Conservation (phyloP, 2,329 filamentous ascomycete genomes). For the Plectosphaerella sp. region DNA sequence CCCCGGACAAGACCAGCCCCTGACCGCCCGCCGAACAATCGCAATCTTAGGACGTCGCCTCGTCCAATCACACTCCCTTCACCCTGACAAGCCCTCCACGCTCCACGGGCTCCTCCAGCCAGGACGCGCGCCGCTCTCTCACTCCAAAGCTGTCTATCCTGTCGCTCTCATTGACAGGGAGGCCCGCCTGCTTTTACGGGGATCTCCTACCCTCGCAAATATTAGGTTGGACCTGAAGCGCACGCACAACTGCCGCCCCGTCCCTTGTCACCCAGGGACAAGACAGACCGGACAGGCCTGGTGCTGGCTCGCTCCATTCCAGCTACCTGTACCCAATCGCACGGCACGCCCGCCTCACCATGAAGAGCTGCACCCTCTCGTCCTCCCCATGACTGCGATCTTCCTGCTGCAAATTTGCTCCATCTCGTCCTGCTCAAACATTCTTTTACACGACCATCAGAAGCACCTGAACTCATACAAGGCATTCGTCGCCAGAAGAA, state of each 20-base stretch:
- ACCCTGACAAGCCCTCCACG: slow-evolving; percentile 9
- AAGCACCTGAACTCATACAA: slow-evolving; percentile 35
- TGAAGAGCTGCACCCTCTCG: slow-evolving; percentile 12
- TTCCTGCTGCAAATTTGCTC: slow-evolving; percentile 43
- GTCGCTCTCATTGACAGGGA: too few species aligned
- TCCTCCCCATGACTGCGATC: slow-evolving; percentile 39
- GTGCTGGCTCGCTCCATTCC: slow-evolving; percentile 3
- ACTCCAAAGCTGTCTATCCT: slow-evolving; percentile 4
- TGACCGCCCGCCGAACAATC: slow-evolving; percentile 1
- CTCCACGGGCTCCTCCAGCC: slow-evolving; percentile 3
- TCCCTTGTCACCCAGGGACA: slow-evolving; percentile 1
- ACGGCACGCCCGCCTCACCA: slow-evolving; percentile 7
- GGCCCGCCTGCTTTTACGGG: too few species aligned
- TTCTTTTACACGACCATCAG: slow-evolving; percentile 38
- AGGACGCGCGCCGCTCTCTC: not conserved
- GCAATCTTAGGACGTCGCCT: slow-evolving; percentile 1
- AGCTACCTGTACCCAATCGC: not conserved
- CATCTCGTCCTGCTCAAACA: slow-evolving; percentile 38
- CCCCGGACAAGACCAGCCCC: not conserved
- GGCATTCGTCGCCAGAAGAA: slow-evolving; percentile 38
- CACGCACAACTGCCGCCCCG: not conserved
- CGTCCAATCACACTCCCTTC: slow-evolving; percentile 11
- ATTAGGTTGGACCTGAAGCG: too few species aligned
- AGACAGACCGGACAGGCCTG: not conserved
- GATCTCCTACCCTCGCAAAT: too few species aligned